Evolutionary conservation across 257 asterid species (phyloP), one percentile per base, ranked within the genome.

Genomic region (Buddleja alternifolia): DNA sequence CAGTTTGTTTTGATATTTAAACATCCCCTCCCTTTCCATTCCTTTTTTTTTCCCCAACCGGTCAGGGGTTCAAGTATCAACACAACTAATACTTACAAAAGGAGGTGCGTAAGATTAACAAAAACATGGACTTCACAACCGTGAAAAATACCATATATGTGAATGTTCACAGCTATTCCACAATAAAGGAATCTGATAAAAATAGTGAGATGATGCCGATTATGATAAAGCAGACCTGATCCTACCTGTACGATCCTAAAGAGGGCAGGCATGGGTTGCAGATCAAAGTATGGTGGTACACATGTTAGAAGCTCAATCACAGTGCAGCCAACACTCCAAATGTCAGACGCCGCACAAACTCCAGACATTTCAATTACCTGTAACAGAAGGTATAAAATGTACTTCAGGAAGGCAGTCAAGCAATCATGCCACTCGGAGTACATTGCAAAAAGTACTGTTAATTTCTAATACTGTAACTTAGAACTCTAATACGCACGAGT

Each of bases 241-340:
- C 58, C 70, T 71, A 93, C 99, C 97, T 89, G 96, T 56, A 94
- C 99, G 67, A 94, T 94, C 71, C 99, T 85, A 82, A 84, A 94
- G 75, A 94, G 96, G 60, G 99, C 99, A 40, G 97, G 96, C 99
- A 94, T 94, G 32, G 99, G 99, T 90, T 91, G 96, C 76, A 91
- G 90, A 82, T 94, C 97, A 70, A 84, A 94, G 72, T 91, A 94
- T 17, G 99, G 99, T 19, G 99, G 97, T 73, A 89, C 83, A 75
- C 97, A 91, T 16, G 99, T 94, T 69, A 94, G 95, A 73, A 94
- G 95, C 81, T 94, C 99, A 77, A 94, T 94, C 67, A 89, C 97
- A 20, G 99, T 94, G 84, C 97, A 94, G 76, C 99, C 97, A 50
- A 94, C 99, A 83, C 99, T 91, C 99, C 99, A 94, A 75, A 94